Percentiles rank a stretch among this genome's conserved stretches.
phyloP scores from a whole-genome alignment of 1,284 basidiomycete species.

The Ceratobasidium theobromae region DNA sequence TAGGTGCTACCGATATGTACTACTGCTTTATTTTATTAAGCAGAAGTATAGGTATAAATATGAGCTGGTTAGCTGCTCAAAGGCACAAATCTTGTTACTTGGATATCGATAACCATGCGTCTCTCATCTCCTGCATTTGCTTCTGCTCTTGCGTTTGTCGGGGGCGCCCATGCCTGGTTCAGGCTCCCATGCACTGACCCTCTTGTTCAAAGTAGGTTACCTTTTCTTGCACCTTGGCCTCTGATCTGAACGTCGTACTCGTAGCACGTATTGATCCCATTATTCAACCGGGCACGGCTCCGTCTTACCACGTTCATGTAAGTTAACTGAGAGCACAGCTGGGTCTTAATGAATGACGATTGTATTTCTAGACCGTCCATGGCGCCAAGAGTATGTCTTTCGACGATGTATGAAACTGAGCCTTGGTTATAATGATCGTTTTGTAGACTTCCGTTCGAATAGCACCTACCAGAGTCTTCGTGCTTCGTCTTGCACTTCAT shows the following conservation, averaged over 20 bases:
- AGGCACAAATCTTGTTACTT: background rate
- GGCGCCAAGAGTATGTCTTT: constrained; percentile 22
- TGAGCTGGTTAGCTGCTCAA: background rate
- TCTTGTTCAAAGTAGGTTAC: constrained; percentile 41
- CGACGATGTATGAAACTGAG: background rate
- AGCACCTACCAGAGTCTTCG: constrained; percentile 46
- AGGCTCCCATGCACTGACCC: constrained; percentile 48
- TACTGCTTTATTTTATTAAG: too few relatives aligned
- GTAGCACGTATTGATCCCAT: constrained; percentile 51
- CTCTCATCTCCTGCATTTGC: constrained; percentile 18
- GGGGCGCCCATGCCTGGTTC: constrained; percentile 46
- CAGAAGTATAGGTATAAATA: background rate
- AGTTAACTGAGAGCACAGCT: too few relatives aligned
- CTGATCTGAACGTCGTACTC: background rate
- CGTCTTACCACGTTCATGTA: constrained; percentile 49
- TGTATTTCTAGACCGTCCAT: background rate
- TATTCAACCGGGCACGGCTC: constrained; percentile 45
- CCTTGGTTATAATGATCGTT: background rate
- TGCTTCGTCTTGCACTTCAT: constrained; percentile 47
- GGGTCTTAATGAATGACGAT: too few relatives aligned
- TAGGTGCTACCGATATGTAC: too few relatives aligned
- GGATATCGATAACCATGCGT: constrained; percentile 18
- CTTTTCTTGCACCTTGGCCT: background rate
- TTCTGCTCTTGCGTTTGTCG: constrained; percentile 36
- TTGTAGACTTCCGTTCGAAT: constrained; percentile 43